These are phyloP conservation scores for Castanea sativa DNA, from an alignment of 306 rosid genomes.

Conservation along the genomic window DNA sequence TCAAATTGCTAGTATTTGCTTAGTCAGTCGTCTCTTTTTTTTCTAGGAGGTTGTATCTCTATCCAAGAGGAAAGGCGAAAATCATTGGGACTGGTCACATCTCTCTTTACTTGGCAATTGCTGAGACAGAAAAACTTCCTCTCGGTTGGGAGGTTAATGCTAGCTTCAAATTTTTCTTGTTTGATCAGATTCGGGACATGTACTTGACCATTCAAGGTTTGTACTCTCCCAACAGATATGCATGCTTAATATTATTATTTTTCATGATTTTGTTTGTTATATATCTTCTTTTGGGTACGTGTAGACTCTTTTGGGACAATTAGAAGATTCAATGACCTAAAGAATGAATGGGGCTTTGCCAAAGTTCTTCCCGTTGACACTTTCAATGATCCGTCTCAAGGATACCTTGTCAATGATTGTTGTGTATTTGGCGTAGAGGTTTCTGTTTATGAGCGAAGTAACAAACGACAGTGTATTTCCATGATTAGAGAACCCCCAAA, in stretches of 20 bases:
- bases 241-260: too few relatives aligned
- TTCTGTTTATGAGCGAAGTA: not conserved
- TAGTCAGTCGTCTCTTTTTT: not conserved
- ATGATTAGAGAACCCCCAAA: not conserved
- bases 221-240: too few relatives aligned
- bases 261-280: too few relatives aligned
- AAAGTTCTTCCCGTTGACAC: not conserved
- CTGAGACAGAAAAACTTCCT: not conserved
- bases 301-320: not conserved
- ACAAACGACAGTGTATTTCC: not conserved
- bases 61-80: slow-evolving; percentile 9
- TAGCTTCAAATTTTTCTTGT: slow-evolving; percentile 1
- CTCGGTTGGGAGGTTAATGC: slow-evolving; percentile 10
- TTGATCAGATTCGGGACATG: slow-evolving; percentile 4
- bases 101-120: slow-evolving; percentile 6
- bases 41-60: slow-evolving; percentile 14
- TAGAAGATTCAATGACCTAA: not conserved
- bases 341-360: slow-evolving; percentile 12
- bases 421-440: slow-evolving; percentile 13
- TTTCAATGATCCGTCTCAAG: not conserved
- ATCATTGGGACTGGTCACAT: not conserved
- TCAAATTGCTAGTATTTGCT: not conserved
- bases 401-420: slow-evolving; percentile 17
- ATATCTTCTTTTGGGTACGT: not conserved
- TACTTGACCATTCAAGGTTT: slow-evolving; percentile 15